phyloP scores from a whole-genome alignment of 176 grass and related monocot genomes.

The Cenchrus americanus region DNA sequence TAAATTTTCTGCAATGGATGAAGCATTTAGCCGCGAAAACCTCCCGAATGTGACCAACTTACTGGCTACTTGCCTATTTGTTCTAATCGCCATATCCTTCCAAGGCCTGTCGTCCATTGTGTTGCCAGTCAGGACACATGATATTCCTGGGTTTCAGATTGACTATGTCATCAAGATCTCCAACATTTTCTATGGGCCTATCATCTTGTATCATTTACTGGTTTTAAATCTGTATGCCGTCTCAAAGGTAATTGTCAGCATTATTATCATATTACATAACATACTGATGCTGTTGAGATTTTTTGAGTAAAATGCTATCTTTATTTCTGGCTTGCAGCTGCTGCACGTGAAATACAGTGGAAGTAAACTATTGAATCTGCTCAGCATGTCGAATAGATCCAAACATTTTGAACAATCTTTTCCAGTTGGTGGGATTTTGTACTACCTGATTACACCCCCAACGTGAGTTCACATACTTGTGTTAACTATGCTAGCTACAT shows the following conservation, averaged over 20 bases:
- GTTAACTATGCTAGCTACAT: background rate
- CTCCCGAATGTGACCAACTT: conserved; percentile 36
- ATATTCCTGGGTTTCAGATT: background rate
- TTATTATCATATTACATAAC: background rate
- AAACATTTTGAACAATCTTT: conserved; percentile 16
- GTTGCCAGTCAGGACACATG: conserved; percentile 14
- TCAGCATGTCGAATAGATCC: conserved; percentile 21
- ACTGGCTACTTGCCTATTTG: conserved; percentile 31
- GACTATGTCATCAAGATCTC: conserved; percentile 14
- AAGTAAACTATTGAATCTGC: conserved; percentile 35
- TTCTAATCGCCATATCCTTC: conserved; percentile 30
- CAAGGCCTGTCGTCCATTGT: conserved; percentile 14
- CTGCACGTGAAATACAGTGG: conserved; percentile 35
- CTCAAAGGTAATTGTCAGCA: conserved; percentile 5
- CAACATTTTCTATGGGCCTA: background rate
- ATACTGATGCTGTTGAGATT: background rate
- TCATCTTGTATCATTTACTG: background rate
- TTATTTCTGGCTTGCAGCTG: background rate
- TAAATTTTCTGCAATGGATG: conserved; percentile 18
- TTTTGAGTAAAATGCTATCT: background rate
- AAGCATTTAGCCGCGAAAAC: conserved; percentile 39
- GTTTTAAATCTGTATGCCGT: background rate
- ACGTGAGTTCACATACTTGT: conserved; percentile 4
- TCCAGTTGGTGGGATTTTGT: conserved; percentile 22
- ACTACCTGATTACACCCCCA: conserved; percentile 23